These are phyloP conservation scores for Pseudopyrenochaeta lycopersici DNA, from an alignment of 2,329 filamentous ascomycete genomes.

Conservation along the genomic window DNA sequence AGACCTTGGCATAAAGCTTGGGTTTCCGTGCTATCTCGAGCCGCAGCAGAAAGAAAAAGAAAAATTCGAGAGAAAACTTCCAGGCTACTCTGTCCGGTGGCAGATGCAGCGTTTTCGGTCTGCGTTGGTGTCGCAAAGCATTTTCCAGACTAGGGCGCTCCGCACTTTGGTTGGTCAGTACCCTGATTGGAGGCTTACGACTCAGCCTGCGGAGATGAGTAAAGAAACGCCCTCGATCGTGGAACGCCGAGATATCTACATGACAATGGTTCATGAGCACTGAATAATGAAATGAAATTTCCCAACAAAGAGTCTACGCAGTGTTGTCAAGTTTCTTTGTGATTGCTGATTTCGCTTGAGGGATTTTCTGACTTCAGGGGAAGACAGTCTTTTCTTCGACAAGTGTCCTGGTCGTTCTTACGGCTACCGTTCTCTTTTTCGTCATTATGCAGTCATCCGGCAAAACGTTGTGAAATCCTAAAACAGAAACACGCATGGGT, in stretches of 20 bases:
- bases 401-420: not conserved
- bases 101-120: slow-evolving; percentile 12
- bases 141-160: slow-evolving; percentile 2
- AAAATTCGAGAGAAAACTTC: not conserved
- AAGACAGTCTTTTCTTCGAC: not conserved
- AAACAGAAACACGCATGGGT: not conserved
- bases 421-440: not conserved
- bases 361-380: too few relatives aligned
- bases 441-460: not conserved
- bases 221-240: not conserved
- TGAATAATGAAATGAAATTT: not conserved
- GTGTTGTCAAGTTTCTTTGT: not conserved
- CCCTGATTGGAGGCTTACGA: not conserved
- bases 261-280: not conserved
- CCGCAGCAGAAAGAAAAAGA: not conserved
- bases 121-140: slow-evolving; percentile 8
- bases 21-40: not conserved
- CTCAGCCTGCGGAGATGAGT: slow-evolving; percentile 1
- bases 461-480: not conserved
- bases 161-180: slow-evolving; percentile 15
- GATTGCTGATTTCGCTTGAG: too few relatives aligned
- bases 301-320: not conserved
- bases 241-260: not conserved
- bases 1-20: not conserved
- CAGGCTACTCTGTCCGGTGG: slow-evolving; percentile 6